Evolutionary conservation across 768 basidiomycete species (phyloP).

Genomic region (Rhodotorula kratochvilovae): DNA sequence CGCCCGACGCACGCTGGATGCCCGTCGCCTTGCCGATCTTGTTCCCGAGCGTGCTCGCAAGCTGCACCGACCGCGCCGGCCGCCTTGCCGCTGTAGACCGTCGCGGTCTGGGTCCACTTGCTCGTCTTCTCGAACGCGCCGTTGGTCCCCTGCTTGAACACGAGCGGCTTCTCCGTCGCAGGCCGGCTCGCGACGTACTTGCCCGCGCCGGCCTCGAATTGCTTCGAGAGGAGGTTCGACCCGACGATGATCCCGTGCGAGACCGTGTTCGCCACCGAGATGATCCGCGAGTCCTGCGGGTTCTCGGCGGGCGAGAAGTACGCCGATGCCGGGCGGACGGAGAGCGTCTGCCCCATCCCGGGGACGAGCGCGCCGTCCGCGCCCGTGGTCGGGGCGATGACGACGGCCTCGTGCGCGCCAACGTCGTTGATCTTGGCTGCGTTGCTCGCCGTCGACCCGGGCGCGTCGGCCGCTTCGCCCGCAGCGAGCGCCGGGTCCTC

Average conservation of each 20-base stretch:
- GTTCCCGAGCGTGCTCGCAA: slow-evolving; percentile 14
- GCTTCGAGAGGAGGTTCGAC: not conserved
- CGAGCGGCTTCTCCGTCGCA: slow-evolving; percentile 20
- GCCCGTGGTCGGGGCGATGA: slow-evolving; percentile 13
- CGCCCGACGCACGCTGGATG: slow-evolving; percentile 10
- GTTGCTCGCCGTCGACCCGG: not conserved
- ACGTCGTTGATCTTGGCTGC: not conserved
- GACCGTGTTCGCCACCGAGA: slow-evolving; percentile 22
- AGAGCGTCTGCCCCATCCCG: not conserved
- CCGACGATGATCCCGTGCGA: slow-evolving; percentile 26
- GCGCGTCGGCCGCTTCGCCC: slow-evolving; percentile 5
- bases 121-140: not conserved
- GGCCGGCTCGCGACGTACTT: slow-evolving; percentile 5
- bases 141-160: slow-evolving; percentile 15
- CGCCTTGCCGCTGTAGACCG: slow-evolving; percentile 21
- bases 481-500: slow-evolving; percentile 5
- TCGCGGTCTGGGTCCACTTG: slow-evolving; percentile 7
- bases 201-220: slow-evolving; percentile 14
- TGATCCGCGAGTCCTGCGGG: slow-evolving; percentile 9
- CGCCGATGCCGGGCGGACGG: slow-evolving; percentile 19
- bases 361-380: not conserved
- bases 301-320: slow-evolving; percentile 22
- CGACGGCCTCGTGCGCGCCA: slow-evolving; percentile 31
- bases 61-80: slow-evolving; percentile 5
- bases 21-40: slow-evolving; percentile 24